Conservation (phyloP, 495 filamentous ascomycete genomes). For the Penicillium riverlandense region DNA sequence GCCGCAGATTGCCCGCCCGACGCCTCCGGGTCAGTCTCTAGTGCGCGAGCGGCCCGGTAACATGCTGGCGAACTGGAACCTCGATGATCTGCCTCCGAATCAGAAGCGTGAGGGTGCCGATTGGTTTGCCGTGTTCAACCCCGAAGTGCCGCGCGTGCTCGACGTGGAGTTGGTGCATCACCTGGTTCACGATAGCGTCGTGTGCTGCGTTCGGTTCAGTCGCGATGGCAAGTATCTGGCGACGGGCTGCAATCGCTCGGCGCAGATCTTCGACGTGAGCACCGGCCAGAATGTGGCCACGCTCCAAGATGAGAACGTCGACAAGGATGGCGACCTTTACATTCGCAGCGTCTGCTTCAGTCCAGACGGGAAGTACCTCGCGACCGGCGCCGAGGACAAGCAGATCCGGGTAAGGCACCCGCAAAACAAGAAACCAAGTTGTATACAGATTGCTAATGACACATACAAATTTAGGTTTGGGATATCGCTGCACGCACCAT, state of each 20-base stretch:
- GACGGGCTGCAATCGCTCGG: constrained; percentile 82
- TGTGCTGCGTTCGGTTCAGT: constrained; percentile 88
- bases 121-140: constrained; percentile 90
- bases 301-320: constrained; percentile 75
- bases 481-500: constrained; percentile 71
- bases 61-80: constrained; percentile 78
- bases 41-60: constrained; percentile 61
- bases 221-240: constrained; percentile 83
- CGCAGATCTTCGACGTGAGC: constrained; percentile 82
- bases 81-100: constrained; percentile 71
- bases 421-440: not conserved
- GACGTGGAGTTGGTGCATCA: constrained; percentile 88
- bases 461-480: constrained; percentile 60
- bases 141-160: constrained; percentile 69
- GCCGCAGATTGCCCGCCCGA: constrained; percentile 80
- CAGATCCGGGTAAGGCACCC: constrained; percentile 66
- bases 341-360: constrained; percentile 92
- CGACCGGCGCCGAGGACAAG: constrained; percentile 87
- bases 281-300: constrained; percentile 72
- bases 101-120: constrained; percentile 77
- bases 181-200: constrained; percentile 77
- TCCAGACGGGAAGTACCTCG: constrained; percentile 81
- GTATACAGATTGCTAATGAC: constrained; percentile 1
- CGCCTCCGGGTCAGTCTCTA: constrained; percentile 54
- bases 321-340: constrained; percentile 79